Conservation (phyloP, 2,329 filamentous ascomycete genomes). For the Reticulascus tulasneorum region DNA sequence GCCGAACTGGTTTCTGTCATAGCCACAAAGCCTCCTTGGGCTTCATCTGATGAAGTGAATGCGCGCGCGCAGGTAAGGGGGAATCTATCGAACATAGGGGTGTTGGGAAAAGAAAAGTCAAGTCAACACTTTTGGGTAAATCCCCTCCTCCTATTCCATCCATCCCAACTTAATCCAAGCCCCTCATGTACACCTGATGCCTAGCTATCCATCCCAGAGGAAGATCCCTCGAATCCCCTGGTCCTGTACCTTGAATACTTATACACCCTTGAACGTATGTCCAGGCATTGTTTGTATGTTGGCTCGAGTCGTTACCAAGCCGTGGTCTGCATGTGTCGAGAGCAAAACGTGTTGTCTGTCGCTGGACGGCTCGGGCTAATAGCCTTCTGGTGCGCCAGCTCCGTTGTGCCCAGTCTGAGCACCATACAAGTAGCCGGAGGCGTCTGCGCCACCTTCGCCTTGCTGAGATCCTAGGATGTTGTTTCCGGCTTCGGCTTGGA, state of each 20-base stretch:
- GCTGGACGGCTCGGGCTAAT: slow-evolving; percentile 28
- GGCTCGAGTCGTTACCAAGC: slow-evolving; percentile 11
- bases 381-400: slow-evolving; percentile 47
- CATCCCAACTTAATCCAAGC: slow-evolving; percentile 13
- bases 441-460: slow-evolving; percentile 37
- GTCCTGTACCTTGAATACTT: slow-evolving; percentile 27
- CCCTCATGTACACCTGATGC: slow-evolving; percentile 14
- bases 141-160: slow-evolving; percentile 6
- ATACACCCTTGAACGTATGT: slow-evolving; percentile 26
- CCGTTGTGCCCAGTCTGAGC: slow-evolving; percentile 57
- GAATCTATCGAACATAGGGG: slow-evolving; percentile 12
- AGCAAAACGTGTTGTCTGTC: slow-evolving; percentile 7
- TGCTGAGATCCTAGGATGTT: slow-evolving; percentile 34
- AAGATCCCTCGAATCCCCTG: slow-evolving; percentile 7
- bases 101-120: slow-evolving; percentile 5
- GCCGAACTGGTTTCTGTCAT: slow-evolving; percentile 10
- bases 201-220: neutral
- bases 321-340: slow-evolving; percentile 8
- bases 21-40: neutral
- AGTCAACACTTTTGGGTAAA: slow-evolving; percentile 10
- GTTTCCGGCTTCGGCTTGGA: slow-evolving; percentile 35
- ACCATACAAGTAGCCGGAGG: slow-evolving; percentile 47
- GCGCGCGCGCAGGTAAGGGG: slow-evolving; percentile 5
- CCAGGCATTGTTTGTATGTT: slow-evolving; percentile 13
- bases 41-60: slow-evolving; percentile 7